Evolutionary conservation across 345 rosid genomes (phyloP), one percentile per base, ranked within the genome.

Genomic region (Sapria himalayana): DNA sequence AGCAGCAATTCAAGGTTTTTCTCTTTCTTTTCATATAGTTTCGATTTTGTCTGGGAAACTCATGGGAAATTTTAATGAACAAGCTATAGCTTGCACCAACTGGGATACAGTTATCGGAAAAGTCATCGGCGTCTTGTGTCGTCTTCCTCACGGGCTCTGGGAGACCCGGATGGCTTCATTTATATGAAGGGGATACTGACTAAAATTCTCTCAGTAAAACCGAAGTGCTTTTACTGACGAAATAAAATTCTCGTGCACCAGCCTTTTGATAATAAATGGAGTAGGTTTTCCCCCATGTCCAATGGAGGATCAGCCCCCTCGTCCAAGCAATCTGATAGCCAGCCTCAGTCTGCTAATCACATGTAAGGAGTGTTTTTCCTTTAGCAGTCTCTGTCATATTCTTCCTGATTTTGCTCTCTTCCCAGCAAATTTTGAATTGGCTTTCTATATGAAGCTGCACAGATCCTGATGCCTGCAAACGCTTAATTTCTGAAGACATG

Each of bases 251-350:
- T 50, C 47, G 29, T 54, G 48, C 19, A 41, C 49, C 58, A 73
- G 86, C 73, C 84, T 57, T 71, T 73, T 39, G 72, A 78, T 49
- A 86, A 78, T 48, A 76, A 65, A 44, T 81, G 97, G 94, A 55
- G 50, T 34, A 78, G 94, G 22, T 41, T 39, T 58, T 51, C 62
- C 16, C 51, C 80, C 18, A 51, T 48, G 36, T 36, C 69, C 40
- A 57, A 22, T 24, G 56, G 43, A 50, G 60, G 54, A 50, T n/a
- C n/a, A n/a, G 63, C 54, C 25, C 43, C 75, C 47, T 25, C 73
- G 5, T 51, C 70, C 0, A 62, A 55, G 41, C 74, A 70, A 45
- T 46, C 76, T 39, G 73, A 60, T 29, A 70, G 37, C 53, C 75
- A 70, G 41, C 17, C 60, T 16, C 86, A 70, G 41, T 23, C 71